phyloP scores from a whole-genome alignment of 139 green algal species.

The Chlamydomonas applanata region DNA sequence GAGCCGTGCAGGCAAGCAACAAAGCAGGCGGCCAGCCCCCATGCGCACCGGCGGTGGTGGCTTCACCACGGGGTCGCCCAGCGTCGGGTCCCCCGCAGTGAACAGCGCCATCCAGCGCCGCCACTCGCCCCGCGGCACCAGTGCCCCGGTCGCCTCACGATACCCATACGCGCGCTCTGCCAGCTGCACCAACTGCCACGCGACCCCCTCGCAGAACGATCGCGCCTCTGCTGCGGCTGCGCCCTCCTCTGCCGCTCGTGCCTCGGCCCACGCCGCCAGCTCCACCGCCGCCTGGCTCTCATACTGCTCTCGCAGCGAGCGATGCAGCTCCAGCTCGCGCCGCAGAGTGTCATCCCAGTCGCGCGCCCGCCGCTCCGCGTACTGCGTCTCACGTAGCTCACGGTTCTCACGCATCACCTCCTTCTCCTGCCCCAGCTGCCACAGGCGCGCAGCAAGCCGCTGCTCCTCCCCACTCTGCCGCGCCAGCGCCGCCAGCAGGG shows the following conservation, averaged over 20 bases:
- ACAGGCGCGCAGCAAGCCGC: slow-evolving; percentile 48
- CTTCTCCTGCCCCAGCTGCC: slow-evolving; percentile 59
- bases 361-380: slow-evolving; percentile 52
- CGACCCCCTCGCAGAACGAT: slow-evolving; percentile 34
- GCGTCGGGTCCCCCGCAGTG: slow-evolving; percentile 33
- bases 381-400: slow-evolving; percentile 58
- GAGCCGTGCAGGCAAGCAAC: slow-evolving; percentile 42
- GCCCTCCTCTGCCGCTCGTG: slow-evolving; percentile 45
- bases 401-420: slow-evolving; percentile 66
- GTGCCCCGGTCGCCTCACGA: slow-evolving; percentile 42
- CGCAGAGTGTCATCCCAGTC: slow-evolving; percentile 56
- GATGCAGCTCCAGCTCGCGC: slow-evolving; percentile 56
- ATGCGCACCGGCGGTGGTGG: neutral
- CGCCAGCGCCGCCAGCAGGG: slow-evolving; percentile 51
- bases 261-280: slow-evolving; percentile 43
- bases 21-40: slow-evolving; percentile 15
- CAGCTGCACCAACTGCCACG: slow-evolving; percentile 61
- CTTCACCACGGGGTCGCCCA: slow-evolving; percentile 33
- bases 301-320: slow-evolving; percentile 33
- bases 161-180: slow-evolving; percentile 55
- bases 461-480: slow-evolving; percentile 53
- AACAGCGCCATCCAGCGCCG: slow-evolving; percentile 65
- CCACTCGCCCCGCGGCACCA: slow-evolving; percentile 55
- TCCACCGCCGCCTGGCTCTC: slow-evolving; percentile 35
- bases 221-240: slow-evolving; percentile 18